Conservation (phyloP, 108 stramenopile species). For the Cyclostephanos tholiformis region DNA sequence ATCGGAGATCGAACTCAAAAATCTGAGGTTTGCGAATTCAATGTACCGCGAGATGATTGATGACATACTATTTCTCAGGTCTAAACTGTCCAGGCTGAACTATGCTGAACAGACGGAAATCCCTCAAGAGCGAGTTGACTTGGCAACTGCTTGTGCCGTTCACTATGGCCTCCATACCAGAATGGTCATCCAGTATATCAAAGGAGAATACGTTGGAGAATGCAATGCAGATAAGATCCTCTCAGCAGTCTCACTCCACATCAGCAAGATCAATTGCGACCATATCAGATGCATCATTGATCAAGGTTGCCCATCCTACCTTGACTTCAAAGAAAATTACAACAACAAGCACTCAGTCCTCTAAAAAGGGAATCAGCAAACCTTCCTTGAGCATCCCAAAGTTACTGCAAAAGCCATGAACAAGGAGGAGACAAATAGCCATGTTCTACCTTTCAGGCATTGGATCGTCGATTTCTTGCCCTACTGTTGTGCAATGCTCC, state of each 20-base stretch:
- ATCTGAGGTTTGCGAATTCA: too few relatives aligned
- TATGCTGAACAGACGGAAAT: neutral
- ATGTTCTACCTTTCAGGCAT: neutral
- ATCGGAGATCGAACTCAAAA: too few relatives aligned
- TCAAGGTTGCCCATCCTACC: neutral
- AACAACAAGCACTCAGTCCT: neutral
- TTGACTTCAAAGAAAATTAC: neutral
- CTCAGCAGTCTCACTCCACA: neutral
- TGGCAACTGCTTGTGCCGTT: neutral
- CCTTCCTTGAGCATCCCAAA: neutral
- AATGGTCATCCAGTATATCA: too few relatives aligned
- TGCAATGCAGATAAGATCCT: neutral
- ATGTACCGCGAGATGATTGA: neutral
- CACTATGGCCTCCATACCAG: neutral
- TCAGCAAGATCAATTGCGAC: too few relatives aligned
- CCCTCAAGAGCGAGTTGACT: neutral
- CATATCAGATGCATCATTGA: too few relatives aligned
- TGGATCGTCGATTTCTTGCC: conserved; percentile 2
- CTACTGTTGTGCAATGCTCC: too few relatives aligned
- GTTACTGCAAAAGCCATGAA: neutral
- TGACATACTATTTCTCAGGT: neutral
- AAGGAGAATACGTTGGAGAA: conserved; percentile 7
- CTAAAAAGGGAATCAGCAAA: conserved; percentile 1
- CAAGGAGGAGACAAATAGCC: conserved; percentile 21
- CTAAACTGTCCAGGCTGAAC: neutral